phyloP scores from a whole-genome alignment of 805 yeast species.

The Candida chilensis region DNA sequence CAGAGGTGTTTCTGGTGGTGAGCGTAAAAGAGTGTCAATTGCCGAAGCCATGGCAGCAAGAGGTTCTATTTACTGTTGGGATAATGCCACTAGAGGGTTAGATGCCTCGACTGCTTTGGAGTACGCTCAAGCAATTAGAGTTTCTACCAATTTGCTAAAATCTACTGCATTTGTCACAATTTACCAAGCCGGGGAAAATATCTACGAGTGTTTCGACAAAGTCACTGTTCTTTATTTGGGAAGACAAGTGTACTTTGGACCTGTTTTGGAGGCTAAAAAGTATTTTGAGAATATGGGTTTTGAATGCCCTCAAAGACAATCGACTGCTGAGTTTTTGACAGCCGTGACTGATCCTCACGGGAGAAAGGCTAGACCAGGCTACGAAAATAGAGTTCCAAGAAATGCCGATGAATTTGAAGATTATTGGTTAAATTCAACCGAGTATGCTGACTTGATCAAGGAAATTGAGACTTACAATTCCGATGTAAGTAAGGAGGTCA shows the following conservation, averaged over 20 bases:
- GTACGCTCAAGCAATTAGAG: slow-evolving; percentile 57
- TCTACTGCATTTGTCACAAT: slow-evolving; percentile 60
- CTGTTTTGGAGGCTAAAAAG: slow-evolving; percentile 37
- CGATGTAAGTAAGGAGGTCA: slow-evolving; percentile 7
- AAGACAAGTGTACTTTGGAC: slow-evolving; percentile 57
- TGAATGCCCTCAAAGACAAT: slow-evolving; percentile 52
- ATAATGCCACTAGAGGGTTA: slow-evolving; percentile 80
- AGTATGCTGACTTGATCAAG: slow-evolving; percentile 25
- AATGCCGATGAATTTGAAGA: slow-evolving; percentile 54
- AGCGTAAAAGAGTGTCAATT: slow-evolving; percentile 75
- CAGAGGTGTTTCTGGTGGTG: slow-evolving; percentile 81
- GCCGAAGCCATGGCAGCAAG: slow-evolving; percentile 67
- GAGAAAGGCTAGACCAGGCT: slow-evolving; percentile 26
- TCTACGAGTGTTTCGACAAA: slow-evolving; percentile 55
- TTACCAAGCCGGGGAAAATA: slow-evolving; percentile 61
- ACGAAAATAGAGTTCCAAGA: slow-evolving; percentile 39
- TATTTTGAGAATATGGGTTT: slow-evolving; percentile 62
- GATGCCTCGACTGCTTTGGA: slow-evolving; percentile 81
- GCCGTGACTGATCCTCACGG: slow-evolving; percentile 63
- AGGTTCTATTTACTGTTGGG: slow-evolving; percentile 62
- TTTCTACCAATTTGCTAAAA: slow-evolving; percentile 43
- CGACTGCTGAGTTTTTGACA: slow-evolving; percentile 68
- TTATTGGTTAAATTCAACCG: slow-evolving; percentile 45
- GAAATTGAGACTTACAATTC: slow-evolving; percentile 36
- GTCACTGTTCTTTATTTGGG: slow-evolving; percentile 54